A percentile compares a stretch with the other conserved stretches of the same genome.
These are phyloP conservation scores for Termitomyces eurrhizus DNA, from an alignment of 768 basidiomycete genomes.

Conservation along the genomic window DNA sequence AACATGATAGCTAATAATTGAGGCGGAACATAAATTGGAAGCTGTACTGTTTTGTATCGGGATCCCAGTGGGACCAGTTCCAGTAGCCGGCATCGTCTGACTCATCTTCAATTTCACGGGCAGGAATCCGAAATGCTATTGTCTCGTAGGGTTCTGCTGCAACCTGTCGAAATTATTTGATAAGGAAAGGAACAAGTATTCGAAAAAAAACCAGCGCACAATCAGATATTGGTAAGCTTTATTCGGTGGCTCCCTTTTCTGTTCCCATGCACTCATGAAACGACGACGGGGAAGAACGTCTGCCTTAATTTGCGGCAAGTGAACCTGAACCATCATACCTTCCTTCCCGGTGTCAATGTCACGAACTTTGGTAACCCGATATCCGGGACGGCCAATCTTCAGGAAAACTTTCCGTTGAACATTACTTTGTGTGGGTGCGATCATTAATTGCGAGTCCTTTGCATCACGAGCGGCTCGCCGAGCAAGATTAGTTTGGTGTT, in stretches of 20 bases:
- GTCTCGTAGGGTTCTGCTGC: slow-evolving; percentile 99
- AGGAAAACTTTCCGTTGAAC: slow-evolving; percentile 93
- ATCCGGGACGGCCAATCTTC: slow-evolving; percentile 95
- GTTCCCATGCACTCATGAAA: slow-evolving; percentile 98
- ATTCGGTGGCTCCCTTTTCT: slow-evolving; percentile 92
- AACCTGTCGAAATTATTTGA: slow-evolving; percentile 52
- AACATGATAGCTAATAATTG: slow-evolving; percentile 28
- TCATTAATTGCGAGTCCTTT: slow-evolving; percentile 89
- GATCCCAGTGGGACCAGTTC: slow-evolving; percentile 99
- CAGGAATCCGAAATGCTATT: slow-evolving; percentile 97
- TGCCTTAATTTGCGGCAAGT: slow-evolving; percentile 89
- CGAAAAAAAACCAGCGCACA: slow-evolving; percentile 45
- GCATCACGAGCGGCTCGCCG: slow-evolving; percentile 96
- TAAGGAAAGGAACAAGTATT: slow-evolving; percentile 24
- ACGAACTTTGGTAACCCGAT: slow-evolving; percentile 94
- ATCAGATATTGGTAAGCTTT: slow-evolving; percentile 97
- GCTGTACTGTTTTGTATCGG: slow-evolving; percentile 97
- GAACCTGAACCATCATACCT: slow-evolving; percentile 97
- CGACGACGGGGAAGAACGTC: slow-evolving; percentile 81
- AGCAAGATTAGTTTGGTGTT: slow-evolving; percentile 98
- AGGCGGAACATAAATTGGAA: slow-evolving; percentile 96
- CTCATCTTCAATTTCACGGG: slow-evolving; percentile 95
- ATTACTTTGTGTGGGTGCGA: slow-evolving; percentile 73
- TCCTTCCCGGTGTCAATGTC: slow-evolving; percentile 89
- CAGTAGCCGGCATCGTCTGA: slow-evolving; percentile 85